Base-by-base conservation (phyloP, 2,329 filamentous ascomycete genomes). In the Colletotrichum tanaceti region DNA sequence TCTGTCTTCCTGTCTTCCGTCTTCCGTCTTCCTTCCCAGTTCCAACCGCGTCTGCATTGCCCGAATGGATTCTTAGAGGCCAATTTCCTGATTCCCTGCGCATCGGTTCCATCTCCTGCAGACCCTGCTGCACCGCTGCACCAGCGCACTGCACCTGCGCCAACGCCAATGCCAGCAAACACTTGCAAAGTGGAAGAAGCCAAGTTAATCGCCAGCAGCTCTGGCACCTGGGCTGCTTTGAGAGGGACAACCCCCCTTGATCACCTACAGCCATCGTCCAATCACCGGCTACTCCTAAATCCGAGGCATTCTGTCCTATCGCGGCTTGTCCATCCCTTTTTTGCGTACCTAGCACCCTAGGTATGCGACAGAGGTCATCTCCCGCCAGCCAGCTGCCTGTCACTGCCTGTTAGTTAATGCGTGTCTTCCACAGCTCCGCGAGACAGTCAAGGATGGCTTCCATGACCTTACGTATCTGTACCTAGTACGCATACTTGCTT, bases 251-350 rank as follows among this genome's bases (percentile, higher is more conserved):
- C 10, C 32, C 32, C 32, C 32, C 32, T n/a, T 28, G 49, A 38
- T 20, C 20, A 6, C 20, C 46, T 35, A 35, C 9, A 35, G 32
- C 32, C 32, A 35, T 35, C 32, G 7, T 35, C 32, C 32, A 35
- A 35, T 35, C 32, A 9, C 32, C 9, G 32, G 32, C 7, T 9
- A 35, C 32, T 35, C 32, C 32, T 35, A 35, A 35, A 35, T 35
- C 32, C 32, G 32, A 35, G 53, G 50, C 58, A 63, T 57, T 20
- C 24, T 18, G 49, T n/a, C 63, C 63, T 63, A 63, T 63, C 49
- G 50, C 58, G 32, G 55, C 35, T 22, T 41, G 32, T 50, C n/a
- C 38, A 39, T 54, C n/a, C 39, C 13, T 24, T 28, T 32, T 28
- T 14, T 16, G 54, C 54, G 39, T 39, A n/a, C n/a, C n/a, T n/a